Base-by-base conservation (phyloP, 176 grass and related monocot genomes). In the Tuctoria greenei region DNA sequence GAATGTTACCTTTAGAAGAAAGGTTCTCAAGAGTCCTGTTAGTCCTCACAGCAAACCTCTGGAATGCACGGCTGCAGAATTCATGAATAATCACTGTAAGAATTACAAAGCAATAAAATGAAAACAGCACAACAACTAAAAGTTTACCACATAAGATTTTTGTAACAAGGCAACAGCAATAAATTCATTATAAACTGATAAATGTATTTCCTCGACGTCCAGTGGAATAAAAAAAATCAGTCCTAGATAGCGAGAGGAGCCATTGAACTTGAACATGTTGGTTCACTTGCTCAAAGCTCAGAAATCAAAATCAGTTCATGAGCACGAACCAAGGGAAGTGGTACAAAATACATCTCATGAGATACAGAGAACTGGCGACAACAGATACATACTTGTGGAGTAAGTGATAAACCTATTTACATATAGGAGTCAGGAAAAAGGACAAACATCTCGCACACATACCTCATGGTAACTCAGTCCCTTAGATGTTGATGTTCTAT, bases 401-500 rank as follows among this genome's bases (percentile, higher is more conserved):
- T 8, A 55, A 23, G n/a, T 7, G 3, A 55, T 55, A 8, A n/a
- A 25, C 8, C 9, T 57, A 57, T 31, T 1, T 31, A 31, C 3
- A 3, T 31, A 31, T n/a, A n/a, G n/a, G n/a, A n/a, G n/a, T n/a
- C 54, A 57, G 18, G 20, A 11, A 49, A 47, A 0, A 44, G 0
- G 28, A 21, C 16, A 37, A 18, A 4, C 52, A 24, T 43, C 4
- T 2, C 37, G 18, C 11, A 13, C 20, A 27, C 12, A 79, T 0
- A 0, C 15, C 20, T 39, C 62, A 79, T 73, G 61, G 40, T 24
- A 82, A 72, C 75, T 86, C 79, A 77, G 85, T 76, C 88, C 87
- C 76, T 90, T 87, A 83, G 87, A 90, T 90, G 85, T 90, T 96
- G 87, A 90, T 90, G 85, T 90, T 96, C 85, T 86, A 84, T 69